A percentile compares a stretch with the other conserved stretches of the same genome.
phyloP scores from a whole-genome alignment of 1,139 yeast genomes.

The Candida albicans region DNA sequence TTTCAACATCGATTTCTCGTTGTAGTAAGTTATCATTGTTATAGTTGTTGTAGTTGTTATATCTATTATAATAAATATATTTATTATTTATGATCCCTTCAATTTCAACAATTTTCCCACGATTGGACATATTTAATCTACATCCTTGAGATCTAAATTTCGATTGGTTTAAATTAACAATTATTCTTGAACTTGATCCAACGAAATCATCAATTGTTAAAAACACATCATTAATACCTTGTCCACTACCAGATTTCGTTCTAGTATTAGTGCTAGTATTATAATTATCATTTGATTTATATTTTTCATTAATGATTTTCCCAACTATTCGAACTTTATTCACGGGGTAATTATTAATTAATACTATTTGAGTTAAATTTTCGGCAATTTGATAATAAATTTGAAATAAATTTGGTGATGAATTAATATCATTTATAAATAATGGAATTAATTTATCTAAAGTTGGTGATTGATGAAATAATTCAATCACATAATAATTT shows the following conservation, averaged over 20 bases:
- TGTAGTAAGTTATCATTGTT: neutral
- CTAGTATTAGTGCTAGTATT: neutral
- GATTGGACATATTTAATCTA: slow-evolving; percentile 13
- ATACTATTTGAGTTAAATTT: slow-evolving; percentile 13
- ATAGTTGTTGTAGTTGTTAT: neutral
- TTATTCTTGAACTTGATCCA: slow-evolving; percentile 13
- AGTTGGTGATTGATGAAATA: slow-evolving; percentile 19
- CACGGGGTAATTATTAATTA: slow-evolving; percentile 21
- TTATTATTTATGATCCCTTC: slow-evolving; percentile 9
- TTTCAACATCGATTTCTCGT: neutral
- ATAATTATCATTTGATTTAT: slow-evolving; percentile 7
- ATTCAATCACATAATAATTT: slow-evolving; percentile 19
- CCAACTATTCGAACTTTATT: slow-evolving; percentile 16
- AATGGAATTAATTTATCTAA: slow-evolving; percentile 15
- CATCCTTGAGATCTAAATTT: slow-evolving; percentile 14
- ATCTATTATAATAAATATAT: neutral
- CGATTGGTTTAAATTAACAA: slow-evolving; percentile 11
- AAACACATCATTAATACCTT: slow-evolving; percentile 8
- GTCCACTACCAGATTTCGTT: too few relatives aligned
- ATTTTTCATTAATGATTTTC: slow-evolving; percentile 17
- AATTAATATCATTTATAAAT: slow-evolving; percentile 18
- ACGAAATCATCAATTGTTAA: slow-evolving; percentile 19
- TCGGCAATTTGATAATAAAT: slow-evolving; percentile 14
- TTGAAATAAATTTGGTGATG: slow-evolving; percentile 9
- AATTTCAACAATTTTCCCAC: slow-evolving; percentile 19